These are phyloP conservation scores for Sporopachydermia lactativora DNA, from an alignment of 805 yeast genomes.

Conservation along the genomic window DNA sequence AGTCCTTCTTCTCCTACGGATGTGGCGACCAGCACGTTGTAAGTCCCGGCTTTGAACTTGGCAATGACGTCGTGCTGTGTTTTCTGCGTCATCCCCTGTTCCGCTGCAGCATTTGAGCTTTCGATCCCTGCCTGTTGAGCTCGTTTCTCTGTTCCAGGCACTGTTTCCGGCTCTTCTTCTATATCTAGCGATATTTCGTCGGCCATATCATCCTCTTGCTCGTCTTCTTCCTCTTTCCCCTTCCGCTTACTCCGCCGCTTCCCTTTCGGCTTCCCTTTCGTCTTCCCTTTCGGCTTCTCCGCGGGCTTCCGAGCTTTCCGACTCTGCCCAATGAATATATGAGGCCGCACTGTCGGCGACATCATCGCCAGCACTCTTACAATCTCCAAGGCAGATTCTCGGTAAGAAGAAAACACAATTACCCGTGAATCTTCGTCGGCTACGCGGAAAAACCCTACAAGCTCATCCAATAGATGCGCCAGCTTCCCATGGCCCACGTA, in stretches of 20 bases:
- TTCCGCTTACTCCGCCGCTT: slow-evolving; percentile 18
- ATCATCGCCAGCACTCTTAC: slow-evolving; percentile 44
- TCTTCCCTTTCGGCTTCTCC: slow-evolving; percentile 20
- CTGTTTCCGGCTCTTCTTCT: slow-evolving; percentile 14
- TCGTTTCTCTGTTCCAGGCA: slow-evolving; percentile 13
- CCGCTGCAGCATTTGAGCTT: slow-evolving; percentile 64
- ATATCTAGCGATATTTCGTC: no score
- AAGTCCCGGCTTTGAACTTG: slow-evolving; percentile 56
- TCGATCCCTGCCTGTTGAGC: slow-evolving; percentile 30
- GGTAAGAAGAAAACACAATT: slow-evolving; percentile 74
- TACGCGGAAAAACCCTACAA: slow-evolving; percentile 37
- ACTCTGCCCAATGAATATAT: slow-evolving; percentile 80
- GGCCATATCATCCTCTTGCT: slow-evolving; percentile 18
- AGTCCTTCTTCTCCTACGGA: slow-evolving; percentile 98
- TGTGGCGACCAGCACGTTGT: slow-evolving; percentile 83
- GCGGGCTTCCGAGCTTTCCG: slow-evolving; percentile 3
- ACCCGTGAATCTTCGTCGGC: slow-evolving; percentile 38
- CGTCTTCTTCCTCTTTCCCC: slow-evolving; percentile 16
- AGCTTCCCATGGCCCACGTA: slow-evolving; percentile 63
- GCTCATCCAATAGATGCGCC: slow-evolving; percentile 39
- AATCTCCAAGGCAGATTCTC: slow-evolving; percentile 86
- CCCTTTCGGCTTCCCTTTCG: slow-evolving; percentile 29
- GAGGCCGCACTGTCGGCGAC: slow-evolving; percentile 37
- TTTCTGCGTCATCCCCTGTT: slow-evolving; percentile 83
- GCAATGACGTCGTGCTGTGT: slow-evolving; percentile 68